A percentile compares a stretch with the other conserved stretches of the same genome.
Conservation (phyloP, 768 basidiomycete genomes). For the Suillus paluster region DNA sequence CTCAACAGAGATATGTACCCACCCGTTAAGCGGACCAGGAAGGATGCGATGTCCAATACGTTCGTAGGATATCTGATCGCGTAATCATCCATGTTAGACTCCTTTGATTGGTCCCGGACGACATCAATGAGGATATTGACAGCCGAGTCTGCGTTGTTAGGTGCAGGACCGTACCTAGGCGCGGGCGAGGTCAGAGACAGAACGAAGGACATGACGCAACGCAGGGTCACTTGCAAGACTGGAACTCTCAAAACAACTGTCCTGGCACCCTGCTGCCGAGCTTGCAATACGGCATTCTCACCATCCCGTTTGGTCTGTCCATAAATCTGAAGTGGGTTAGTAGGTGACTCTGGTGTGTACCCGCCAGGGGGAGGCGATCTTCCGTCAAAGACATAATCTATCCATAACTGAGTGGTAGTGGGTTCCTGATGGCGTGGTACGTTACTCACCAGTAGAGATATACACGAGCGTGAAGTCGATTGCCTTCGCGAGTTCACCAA, state of each 20-base stretch:
- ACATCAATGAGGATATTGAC: constrained; percentile 89
- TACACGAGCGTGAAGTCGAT: constrained; percentile 78
- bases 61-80: constrained; percentile 94
- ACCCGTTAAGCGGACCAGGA: constrained; percentile 81
- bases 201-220: background rate
- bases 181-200: constrained; percentile 10
- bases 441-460: constrained; percentile 80
- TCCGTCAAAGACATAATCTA: constrained; percentile 97
- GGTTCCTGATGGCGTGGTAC: constrained; percentile 12
- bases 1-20: constrained; percentile 21
- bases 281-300: constrained; percentile 74
- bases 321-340: constrained; percentile 90
- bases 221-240: constrained; percentile 63
- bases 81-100: constrained; percentile 95
- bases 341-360: constrained; percentile 71
- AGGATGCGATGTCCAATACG: constrained; percentile 81
- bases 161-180: constrained; percentile 82
- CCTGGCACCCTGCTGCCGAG: constrained; percentile 50
- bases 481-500: constrained; percentile 68
- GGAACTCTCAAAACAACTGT: constrained; percentile 85
- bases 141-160: constrained; percentile 85
- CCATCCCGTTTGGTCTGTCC: constrained; percentile 87
- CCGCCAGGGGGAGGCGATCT: constrained; percentile 66
- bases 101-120: constrained; percentile 84
- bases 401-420: constrained; percentile 9